Base-by-base conservation (phyloP, 768 basidiomycete species). In the Tylopilus sp. region DNA sequence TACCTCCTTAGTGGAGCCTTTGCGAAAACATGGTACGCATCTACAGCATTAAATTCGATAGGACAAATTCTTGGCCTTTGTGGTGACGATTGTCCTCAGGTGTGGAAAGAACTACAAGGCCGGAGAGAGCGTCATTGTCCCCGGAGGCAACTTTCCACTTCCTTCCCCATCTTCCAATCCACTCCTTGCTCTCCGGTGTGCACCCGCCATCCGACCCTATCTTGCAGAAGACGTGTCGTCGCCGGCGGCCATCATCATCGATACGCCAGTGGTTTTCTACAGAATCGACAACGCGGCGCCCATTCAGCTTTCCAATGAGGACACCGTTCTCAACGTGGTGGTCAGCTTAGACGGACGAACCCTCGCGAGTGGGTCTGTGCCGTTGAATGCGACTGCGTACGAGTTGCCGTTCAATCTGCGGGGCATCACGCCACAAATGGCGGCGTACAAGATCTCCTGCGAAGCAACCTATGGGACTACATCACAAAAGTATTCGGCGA, bases 121-220 rank as follows among this genome's bases (percentile, higher is more conserved):
- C 7, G 68, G 67, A 1, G 67, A 71, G 31, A 72, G 72, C 15
- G 43, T 74, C 28, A 68, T 72, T 10, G 67, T 71, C 8, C 80
- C 81, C 35, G 81, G 80, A 25, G 79, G 80, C 28, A 69, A 72
- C 54, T 81, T 81, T 51, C 73, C 71, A 1, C 48, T 68, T 4
- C 73, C 77, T 4, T 61, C 61, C 9, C 56, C 60, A 0, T 75
- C 73, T 3, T 53, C 68, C 1, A 63, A 60, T 1, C 69, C 81
- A 17, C 72, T 81, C 30, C 73, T 84, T 23, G 78, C 81, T 4
- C 65, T 85, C 35, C 79, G 79, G 12, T 85, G 83, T 52, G 73
- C 75, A 8, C 81, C 80, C 25, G 78, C 79, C 4, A 75, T 83
- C 25, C 72, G 76, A 6, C 83, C 83, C 2, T 85, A 82, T 60